These are phyloP conservation scores for Ophiostoma pallidulum DNA, from an alignment of 2,329 filamentous ascomycete genomes.

Conservation along the genomic window DNA sequence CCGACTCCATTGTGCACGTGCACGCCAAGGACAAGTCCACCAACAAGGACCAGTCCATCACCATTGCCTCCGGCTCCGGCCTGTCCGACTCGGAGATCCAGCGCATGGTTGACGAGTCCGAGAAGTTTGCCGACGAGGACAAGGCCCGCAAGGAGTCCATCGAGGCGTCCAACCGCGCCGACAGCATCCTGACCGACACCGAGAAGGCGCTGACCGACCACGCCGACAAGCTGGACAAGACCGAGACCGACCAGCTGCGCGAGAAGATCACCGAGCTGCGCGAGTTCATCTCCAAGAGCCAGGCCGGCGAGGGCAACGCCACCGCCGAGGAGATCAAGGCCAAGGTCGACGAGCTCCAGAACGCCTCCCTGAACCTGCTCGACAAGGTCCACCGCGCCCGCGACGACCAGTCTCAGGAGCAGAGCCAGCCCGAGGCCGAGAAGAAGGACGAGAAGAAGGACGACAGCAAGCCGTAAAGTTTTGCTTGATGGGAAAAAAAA, in stretches of 20 bases:
- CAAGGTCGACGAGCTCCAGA: conserved; percentile 97
- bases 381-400: conserved; percentile 99
- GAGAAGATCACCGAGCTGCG: conserved; percentile 85
- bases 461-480: conserved; percentile 55
- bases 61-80: conserved; percentile 94
- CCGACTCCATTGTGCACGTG: conserved; percentile 99
- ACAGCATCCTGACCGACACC: conserved; percentile 93
- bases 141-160: conserved; percentile 96
- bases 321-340: conserved; percentile 92
- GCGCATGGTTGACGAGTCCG: conserved; percentile 94
- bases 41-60: conserved; percentile 99
- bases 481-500: neutral
- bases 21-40: conserved; percentile 97
- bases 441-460: conserved; percentile 77
- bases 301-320: conserved; percentile 77
- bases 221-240: conserved; percentile 92
- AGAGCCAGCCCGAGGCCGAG: conserved; percentile 54
- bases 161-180: conserved; percentile 93
- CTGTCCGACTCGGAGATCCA: conserved; percentile 91
- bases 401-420: conserved; percentile 47
- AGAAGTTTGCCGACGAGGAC: conserved; percentile 89
- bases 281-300: conserved; percentile 88
- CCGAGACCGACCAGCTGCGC: conserved; percentile 82
- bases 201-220: conserved; percentile 98
- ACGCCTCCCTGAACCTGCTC: conserved; percentile 89